Evolutionary conservation across 495 filamentous ascomycete species (phyloP).

Genomic region (Cercophora scortea): DNA sequence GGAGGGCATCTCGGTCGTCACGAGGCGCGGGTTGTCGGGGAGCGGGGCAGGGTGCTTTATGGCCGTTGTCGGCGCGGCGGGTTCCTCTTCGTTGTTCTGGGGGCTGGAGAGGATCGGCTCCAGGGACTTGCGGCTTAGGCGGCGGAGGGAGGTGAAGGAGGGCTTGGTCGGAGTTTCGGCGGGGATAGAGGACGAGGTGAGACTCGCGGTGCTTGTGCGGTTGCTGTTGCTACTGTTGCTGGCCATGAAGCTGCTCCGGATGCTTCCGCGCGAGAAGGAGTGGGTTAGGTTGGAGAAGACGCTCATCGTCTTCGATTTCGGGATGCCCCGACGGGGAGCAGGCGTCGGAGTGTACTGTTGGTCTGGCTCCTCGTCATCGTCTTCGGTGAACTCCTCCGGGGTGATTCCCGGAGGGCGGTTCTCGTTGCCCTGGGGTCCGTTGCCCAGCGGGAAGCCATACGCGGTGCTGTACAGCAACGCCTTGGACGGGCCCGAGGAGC

Average conservation of each 20-base stretch:
- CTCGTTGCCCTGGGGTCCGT: background rate
- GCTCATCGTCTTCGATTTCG: constrained; percentile 30
- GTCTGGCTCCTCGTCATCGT: background rate
- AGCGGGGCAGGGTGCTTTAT: no score
- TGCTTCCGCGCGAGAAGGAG: constrained; percentile 24
- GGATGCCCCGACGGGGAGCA: constrained; percentile 5
- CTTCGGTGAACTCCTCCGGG: background rate
- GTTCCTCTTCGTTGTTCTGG: no score
- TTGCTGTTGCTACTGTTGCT: background rate
- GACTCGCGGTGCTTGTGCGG: no score
- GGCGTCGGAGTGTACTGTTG: constrained; percentile 6
- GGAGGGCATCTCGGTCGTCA: constrained; percentile 23
- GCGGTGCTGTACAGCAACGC: no score
- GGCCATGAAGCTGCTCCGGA: background rate
- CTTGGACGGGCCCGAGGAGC: no score
- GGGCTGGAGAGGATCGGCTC: no score
- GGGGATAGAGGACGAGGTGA: no score
- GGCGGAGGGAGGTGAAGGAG: no score
- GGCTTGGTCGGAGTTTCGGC: no score
- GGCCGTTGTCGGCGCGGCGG: no score
- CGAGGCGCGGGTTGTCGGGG: constrained; percentile 7
- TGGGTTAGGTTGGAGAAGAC: constrained; percentile 30
- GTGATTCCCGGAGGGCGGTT: background rate
- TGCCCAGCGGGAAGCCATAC: background rate
- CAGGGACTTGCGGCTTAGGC: no score